A percentile compares a stretch with the other conserved stretches of the same genome.
These are phyloP conservation scores for Passiflora organensis DNA, from an alignment of 345 rosid species.

Conservation along the genomic window DNA sequence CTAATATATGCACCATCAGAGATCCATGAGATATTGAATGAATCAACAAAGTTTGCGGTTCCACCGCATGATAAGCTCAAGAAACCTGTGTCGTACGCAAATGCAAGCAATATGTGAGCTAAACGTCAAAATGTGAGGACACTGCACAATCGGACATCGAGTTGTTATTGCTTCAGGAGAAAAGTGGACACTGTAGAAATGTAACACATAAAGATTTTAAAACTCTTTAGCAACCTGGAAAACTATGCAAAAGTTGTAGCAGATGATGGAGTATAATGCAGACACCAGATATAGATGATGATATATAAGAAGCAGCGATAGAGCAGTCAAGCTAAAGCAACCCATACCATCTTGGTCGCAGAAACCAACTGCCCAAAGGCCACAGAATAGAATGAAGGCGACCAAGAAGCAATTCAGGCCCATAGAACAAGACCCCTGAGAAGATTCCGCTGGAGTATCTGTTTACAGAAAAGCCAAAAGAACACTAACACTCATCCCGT, in stretches of 20 bases:
- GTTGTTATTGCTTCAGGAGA: neutral
- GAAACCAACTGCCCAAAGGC: slow-evolving; percentile 33
- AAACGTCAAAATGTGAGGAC: neutral
- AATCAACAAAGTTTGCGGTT: slow-evolving; percentile 32
- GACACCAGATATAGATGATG: neutral
- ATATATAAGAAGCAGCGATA: neutral
- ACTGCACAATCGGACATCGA: neutral
- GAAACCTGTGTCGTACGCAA: slow-evolving; percentile 51
- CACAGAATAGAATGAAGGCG: slow-evolving; percentile 33
- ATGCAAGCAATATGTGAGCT: slow-evolving; percentile 2
- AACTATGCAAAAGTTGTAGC: neutral
- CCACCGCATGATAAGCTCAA: slow-evolving; percentile 84
- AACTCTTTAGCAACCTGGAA: neutral
- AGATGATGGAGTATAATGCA: neutral
- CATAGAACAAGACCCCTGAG: slow-evolving; percentile 28
- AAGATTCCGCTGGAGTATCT: neutral
- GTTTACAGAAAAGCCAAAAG: neutral
- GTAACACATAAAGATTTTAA: neutral
- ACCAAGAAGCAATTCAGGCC: slow-evolving; percentile 38
- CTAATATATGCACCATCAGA: slow-evolving; percentile 48
- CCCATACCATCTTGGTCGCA: slow-evolving; percentile 61
- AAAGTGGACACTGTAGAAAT: too few species aligned
- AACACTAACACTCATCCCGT: neutral
- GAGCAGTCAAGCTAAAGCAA: neutral
- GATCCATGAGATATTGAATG: slow-evolving; percentile 60